These are phyloP conservation scores for Cornus controversa DNA, from an alignment of 148 eudicot genomes.

Conservation along the genomic window DNA sequence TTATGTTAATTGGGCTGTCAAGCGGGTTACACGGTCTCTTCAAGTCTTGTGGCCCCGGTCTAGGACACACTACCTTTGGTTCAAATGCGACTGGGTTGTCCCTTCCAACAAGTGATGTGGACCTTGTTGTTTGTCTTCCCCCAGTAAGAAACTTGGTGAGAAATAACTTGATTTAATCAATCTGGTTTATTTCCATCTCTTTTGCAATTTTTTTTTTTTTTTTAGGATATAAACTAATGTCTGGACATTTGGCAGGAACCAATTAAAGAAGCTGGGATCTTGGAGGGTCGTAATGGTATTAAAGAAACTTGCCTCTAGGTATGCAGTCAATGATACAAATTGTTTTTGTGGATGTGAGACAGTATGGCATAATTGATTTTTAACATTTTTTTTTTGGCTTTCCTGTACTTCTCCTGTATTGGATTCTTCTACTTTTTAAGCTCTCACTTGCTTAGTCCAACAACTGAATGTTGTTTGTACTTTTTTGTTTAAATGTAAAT, in stretches of 20 bases:
- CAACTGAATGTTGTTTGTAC: no score
- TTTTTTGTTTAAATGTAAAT: no score
- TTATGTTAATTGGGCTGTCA: constrained; percentile 92
- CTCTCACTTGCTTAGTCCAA: neutral
- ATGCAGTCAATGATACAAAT: constrained; percentile 10
- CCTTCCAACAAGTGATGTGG: constrained; percentile 96
- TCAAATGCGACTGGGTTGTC: constrained; percentile 96
- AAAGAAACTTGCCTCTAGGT: constrained; percentile 99
- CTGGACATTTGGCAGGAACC: constrained; percentile 62
- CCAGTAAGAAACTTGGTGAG: constrained; percentile 97
- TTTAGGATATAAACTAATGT: neutral
- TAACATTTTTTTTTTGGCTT: neutral
- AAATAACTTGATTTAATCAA: constrained; percentile 10
- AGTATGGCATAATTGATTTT: neutral
- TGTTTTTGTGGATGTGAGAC: neutral
- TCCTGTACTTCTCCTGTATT: neutral
- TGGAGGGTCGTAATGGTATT: constrained; percentile 97
- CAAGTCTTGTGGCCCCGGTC: constrained; percentile 99
- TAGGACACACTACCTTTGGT: constrained; percentile 86
- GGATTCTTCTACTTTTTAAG: neutral
- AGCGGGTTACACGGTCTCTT: constrained; percentile 92
- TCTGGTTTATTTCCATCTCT: neutral
- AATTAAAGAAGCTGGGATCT: constrained; percentile 97
- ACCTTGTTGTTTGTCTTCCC: constrained; percentile 97
- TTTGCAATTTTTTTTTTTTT: neutral